A percentile compares a stretch with the other conserved stretches of the same genome.
These are phyloP conservation scores for Blastobotrys proliferans DNA, from an alignment of 1,139 yeast species.

Conservation along the genomic window DNA sequence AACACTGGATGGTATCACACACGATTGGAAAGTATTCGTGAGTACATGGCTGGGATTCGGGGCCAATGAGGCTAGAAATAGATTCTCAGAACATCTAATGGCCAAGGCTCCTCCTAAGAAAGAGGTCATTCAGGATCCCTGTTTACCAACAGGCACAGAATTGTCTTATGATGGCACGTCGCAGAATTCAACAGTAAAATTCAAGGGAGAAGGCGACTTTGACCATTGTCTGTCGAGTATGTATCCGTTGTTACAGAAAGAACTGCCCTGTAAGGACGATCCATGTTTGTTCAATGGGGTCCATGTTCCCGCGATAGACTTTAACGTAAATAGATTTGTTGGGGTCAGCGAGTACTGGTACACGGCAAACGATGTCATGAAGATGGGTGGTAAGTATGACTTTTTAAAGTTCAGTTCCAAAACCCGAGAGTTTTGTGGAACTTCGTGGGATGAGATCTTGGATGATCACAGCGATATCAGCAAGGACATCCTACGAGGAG, in stretches of 20 bases:
- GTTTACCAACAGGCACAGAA: constrained; percentile 47
- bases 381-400: constrained; percentile 40
- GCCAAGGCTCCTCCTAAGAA: constrained; percentile 6
- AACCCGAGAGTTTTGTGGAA: constrained; percentile 46
- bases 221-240: constrained; percentile 56
- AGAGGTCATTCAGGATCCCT: constrained; percentile 49
- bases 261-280: constrained; percentile 40
- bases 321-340: constrained; percentile 60
- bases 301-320: constrained; percentile 61
- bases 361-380: constrained; percentile 50
- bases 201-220: constrained; percentile 60
- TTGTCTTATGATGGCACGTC: constrained; percentile 11
- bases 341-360: constrained; percentile 87
- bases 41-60: constrained; percentile 79
- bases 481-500: constrained; percentile 43
- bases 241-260: constrained; percentile 49
- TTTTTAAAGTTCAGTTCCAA: constrained; percentile 41
- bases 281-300: constrained; percentile 42
- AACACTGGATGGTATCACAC: constrained; percentile 37
- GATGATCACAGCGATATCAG: constrained; percentile 35
- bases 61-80: constrained; percentile 62
- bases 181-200: constrained; percentile 14
- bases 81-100: constrained; percentile 41
- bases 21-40: constrained; percentile 54
- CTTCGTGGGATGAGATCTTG: constrained; percentile 43